These are phyloP conservation scores for Puccinia coronata DNA, from an alignment of 1,284 basidiomycete species.

Conservation along the genomic window DNA sequence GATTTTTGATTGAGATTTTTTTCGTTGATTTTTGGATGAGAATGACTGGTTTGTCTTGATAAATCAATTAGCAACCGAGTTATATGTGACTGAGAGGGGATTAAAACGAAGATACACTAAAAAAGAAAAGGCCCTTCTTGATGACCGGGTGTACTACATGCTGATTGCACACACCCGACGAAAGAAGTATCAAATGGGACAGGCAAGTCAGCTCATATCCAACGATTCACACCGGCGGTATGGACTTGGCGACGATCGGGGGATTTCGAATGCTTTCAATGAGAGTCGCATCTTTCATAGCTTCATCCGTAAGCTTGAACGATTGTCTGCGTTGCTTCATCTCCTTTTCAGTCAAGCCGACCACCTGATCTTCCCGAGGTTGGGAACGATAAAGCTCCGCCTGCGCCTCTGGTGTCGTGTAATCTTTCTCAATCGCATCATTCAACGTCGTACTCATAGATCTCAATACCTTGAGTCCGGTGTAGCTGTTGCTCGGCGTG, in stretches of 20 bases:
- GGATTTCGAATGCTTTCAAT: conserved; percentile 42
- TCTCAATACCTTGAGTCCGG: conserved; percentile 24
- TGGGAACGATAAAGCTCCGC: conserved; percentile 9
- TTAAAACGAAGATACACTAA: background rate
- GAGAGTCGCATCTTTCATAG: conserved; percentile 38
- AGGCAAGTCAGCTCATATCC: too few relatives aligned
- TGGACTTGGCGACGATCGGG: background rate
- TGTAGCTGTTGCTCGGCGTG: background rate
- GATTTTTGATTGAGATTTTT: too few relatives aligned
- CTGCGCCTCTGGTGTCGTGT: conserved; percentile 45
- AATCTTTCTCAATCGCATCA: conserved; percentile 43
- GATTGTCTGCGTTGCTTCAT: conserved; percentile 36
- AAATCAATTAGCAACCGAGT: background rate
- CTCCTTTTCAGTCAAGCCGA: conserved; percentile 45
- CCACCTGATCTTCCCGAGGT: background rate
- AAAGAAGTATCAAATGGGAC: too few relatives aligned
- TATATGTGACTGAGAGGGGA: background rate
- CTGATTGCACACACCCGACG: too few relatives aligned
- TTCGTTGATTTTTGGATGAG: background rate
- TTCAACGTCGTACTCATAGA: conserved; percentile 48
- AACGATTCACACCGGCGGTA: background rate
- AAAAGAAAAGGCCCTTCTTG: too few relatives aligned
- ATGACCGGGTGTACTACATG: too few relatives aligned
- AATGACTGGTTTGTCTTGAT: background rate
- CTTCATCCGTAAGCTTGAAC: conserved; percentile 39